Conservation (phyloP, 1,139 yeast species). For the Sugiyamaella pinicola region DNA sequence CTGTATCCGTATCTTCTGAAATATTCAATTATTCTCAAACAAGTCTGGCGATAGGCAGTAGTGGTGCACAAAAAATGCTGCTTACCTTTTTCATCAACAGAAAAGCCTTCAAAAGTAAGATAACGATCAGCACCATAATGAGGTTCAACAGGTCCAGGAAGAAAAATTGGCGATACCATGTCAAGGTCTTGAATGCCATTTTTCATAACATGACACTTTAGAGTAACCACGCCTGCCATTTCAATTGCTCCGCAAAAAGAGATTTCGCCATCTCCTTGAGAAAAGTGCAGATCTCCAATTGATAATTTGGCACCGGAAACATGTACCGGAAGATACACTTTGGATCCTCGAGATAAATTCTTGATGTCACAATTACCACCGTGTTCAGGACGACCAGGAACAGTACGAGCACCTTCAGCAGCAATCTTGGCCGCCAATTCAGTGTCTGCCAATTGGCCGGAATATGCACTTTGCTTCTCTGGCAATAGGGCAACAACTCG, state of each 20-base stretch:
- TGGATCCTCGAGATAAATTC: constrained; percentile 52
- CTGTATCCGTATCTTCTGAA: constrained; percentile 53
- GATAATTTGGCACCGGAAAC: constrained; percentile 52
- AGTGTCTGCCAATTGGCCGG: constrained; percentile 44
- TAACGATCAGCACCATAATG: constrained; percentile 51
- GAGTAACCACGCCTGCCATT: constrained; percentile 51
- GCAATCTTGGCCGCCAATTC: constrained; percentile 42
- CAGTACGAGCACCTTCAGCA: constrained; percentile 52
- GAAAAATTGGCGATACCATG: constrained; percentile 40
- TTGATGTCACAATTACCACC: constrained; percentile 58
- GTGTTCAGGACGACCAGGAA: constrained; percentile 55
- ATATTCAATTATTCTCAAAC: constrained; percentile 53
- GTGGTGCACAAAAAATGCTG: constrained; percentile 52
- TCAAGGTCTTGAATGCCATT: constrained; percentile 47
- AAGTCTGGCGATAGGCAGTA: constrained; percentile 53
- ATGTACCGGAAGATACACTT: constrained; percentile 52
- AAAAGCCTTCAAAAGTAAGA: constrained; percentile 55
- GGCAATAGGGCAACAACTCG: constrained; percentile 50
- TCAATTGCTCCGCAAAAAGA: constrained; percentile 58
- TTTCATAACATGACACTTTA: constrained; percentile 45
- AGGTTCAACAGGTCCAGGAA: constrained; percentile 48
- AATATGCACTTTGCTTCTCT: constrained; percentile 43
- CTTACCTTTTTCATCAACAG: constrained; percentile 50
- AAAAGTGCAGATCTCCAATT: constrained; percentile 53
- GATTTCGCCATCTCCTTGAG: constrained; percentile 57